These are phyloP conservation scores for Trypanosoma cruzi DNA, from an alignment of 208 protist species.

Conservation along the genomic window DNA sequence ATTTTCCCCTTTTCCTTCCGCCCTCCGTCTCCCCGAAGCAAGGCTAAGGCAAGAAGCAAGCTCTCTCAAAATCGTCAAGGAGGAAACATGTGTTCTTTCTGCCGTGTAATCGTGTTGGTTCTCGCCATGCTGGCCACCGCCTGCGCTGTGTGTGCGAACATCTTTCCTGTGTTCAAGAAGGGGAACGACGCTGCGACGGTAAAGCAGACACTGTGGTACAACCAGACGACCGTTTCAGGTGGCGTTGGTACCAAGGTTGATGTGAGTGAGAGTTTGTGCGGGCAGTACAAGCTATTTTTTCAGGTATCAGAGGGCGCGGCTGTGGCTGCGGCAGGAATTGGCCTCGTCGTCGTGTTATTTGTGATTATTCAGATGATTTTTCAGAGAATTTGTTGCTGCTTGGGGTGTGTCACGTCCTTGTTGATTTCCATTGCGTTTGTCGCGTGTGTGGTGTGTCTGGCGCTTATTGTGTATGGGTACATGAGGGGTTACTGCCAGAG, in stretches of 20 bases:
- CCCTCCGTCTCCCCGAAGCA: not conserved
- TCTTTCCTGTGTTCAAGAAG: slow-evolving; percentile 2
- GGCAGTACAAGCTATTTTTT: slow-evolving; percentile 3
- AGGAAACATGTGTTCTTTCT: not conserved
- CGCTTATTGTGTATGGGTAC: no score
- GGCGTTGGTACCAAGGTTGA: not conserved
- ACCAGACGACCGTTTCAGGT: not conserved
- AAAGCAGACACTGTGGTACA: slow-evolving; percentile 5
- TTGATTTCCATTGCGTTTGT: no score
- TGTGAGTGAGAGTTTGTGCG: not conserved
- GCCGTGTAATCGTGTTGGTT: not conserved
- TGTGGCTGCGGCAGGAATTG: not conserved
- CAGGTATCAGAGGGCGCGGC: not conserved
- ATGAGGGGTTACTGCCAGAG: no score
- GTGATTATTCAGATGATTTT: not conserved
- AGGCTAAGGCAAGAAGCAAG: not conserved
- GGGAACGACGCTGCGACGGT: not conserved
- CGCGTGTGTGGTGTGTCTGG: no score
- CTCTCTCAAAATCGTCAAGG: not conserved
- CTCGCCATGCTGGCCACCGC: not conserved
- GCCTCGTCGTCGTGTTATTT: not conserved
- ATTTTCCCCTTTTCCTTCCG: not conserved
- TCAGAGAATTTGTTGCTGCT: no score
- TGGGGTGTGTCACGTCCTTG: no score
- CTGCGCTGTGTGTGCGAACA: slow-evolving; percentile 1